Percentiles rank a stretch among this genome's conserved stretches.
Conservation (phyloP, 768 basidiomycete species). For the Cantharellus anzutake region DNA sequence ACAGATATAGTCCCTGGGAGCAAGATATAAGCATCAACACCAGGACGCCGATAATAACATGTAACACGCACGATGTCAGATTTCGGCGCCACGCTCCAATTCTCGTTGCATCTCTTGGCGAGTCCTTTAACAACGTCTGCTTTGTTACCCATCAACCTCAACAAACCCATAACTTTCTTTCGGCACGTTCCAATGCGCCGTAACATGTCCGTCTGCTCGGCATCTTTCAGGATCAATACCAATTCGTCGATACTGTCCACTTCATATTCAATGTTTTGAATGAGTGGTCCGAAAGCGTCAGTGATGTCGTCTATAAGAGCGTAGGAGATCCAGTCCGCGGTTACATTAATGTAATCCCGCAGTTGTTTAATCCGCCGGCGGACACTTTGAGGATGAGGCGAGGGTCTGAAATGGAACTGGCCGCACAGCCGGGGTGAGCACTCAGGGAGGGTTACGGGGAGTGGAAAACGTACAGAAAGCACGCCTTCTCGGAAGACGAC, state of each 20-base stretch:
- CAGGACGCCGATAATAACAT: background rate
- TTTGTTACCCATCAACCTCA: slow-evolving; percentile 97
- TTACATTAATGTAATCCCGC: slow-evolving; percentile 96
- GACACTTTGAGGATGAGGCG: slow-evolving; percentile 95
- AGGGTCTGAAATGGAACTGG: slow-evolving; percentile 93
- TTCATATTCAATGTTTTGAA: slow-evolving; percentile 97
- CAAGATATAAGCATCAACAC: background rate
- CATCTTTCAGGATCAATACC: slow-evolving; percentile 87
- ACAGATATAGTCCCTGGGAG: slow-evolving; percentile 72
- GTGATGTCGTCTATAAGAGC: slow-evolving; percentile 99
- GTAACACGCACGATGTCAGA: slow-evolving; percentile 65
- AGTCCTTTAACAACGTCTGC: slow-evolving; percentile 98
- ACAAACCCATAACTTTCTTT: slow-evolving; percentile 97
- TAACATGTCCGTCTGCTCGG: slow-evolving; percentile 96
- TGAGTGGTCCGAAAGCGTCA: slow-evolving; percentile 94
- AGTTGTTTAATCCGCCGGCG: slow-evolving; percentile 96
- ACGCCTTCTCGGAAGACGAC: slow-evolving; percentile 96
- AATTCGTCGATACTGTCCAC: slow-evolving; percentile 98
- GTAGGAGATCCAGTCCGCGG: slow-evolving; percentile 99
- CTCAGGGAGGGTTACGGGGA: background rate
- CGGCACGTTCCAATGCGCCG: slow-evolving; percentile 91
- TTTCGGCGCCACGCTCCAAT: slow-evolving; percentile 96
- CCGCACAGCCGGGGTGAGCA: background rate
- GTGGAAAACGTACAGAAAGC: slow-evolving; percentile 46
- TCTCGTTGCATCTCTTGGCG: slow-evolving; percentile 95